A percentile compares a stretch with the other conserved stretches of the same genome.
Conservation (phyloP, 2,329 filamentous ascomycete species). For the Aspergillus transmontanensis region DNA sequence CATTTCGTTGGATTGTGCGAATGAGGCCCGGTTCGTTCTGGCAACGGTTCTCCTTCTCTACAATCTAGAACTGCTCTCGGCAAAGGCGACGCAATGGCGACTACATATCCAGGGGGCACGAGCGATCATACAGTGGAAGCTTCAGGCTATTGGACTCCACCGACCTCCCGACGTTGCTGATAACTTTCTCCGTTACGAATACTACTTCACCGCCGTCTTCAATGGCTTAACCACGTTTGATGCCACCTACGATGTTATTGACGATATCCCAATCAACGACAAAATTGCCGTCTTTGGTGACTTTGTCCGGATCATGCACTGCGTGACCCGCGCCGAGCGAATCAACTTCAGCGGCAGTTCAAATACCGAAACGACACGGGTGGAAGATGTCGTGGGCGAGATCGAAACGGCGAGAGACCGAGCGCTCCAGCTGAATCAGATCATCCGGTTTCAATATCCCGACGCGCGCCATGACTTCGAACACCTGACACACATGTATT, state of each 20-base stretch:
- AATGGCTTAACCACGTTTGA: slow-evolving; percentile 29
- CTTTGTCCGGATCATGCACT: slow-evolving; percentile 27
- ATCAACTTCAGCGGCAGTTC: slow-evolving; percentile 9
- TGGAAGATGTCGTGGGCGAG: slow-evolving; percentile 7
- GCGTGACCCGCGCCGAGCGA: slow-evolving; percentile 26
- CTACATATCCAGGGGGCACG: slow-evolving; percentile 29
- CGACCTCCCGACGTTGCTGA: slow-evolving; percentile 11
- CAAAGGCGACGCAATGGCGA: slow-evolving; percentile 23
- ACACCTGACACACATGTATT: slow-evolving; percentile 28
- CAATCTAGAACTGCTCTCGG: slow-evolving; percentile 28
- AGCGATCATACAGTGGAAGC: slow-evolving; percentile 21
- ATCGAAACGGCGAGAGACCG: slow-evolving; percentile 17
- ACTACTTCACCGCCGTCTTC: slow-evolving; percentile 31
- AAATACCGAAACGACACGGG: not conserved
- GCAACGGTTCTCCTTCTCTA: slow-evolving; percentile 30
- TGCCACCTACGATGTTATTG: slow-evolving; percentile 14
- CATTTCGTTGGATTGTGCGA: not conserved
- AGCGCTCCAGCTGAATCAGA: slow-evolving; percentile 18
- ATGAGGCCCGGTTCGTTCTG: slow-evolving; percentile 15
- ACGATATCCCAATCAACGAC: slow-evolving; percentile 16
- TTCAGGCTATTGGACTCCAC: not conserved
- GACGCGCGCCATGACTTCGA: slow-evolving; percentile 20
- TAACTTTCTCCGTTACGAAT: slow-evolving; percentile 28
- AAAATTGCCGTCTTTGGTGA: slow-evolving; percentile 26
- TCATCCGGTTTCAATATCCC: slow-evolving; percentile 18